Conservation (phyloP, 345 rosid species). For the Citrus australasica region DNA sequence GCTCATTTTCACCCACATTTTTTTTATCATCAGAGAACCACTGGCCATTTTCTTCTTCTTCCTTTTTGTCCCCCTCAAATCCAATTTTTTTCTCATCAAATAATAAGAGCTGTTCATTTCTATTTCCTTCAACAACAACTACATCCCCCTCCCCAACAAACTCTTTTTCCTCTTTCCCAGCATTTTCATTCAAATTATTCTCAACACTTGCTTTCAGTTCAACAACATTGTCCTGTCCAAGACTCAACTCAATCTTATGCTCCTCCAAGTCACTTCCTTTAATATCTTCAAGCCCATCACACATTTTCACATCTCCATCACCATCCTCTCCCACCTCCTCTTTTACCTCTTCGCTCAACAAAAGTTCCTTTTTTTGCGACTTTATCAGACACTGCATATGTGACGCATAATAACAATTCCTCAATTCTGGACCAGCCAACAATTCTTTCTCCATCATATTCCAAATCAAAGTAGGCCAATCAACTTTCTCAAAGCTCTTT, state of each 20-base stretch:
- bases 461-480: conserved; percentile 81
- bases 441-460: conserved; percentile 87
- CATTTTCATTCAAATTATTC: conserved; percentile 12
- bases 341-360: conserved; percentile 32
- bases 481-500: conserved; percentile 67
- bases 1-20: conserved; percentile 28
- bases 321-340: conserved; percentile 35
- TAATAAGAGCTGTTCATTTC: conserved; percentile 23
- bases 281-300: conserved; percentile 29
- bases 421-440: conserved; percentile 32
- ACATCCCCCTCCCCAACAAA: conserved; percentile 21
- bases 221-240: conserved; percentile 39
- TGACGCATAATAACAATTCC: conserved; percentile 78
- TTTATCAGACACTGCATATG: conserved; percentile 81
- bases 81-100: conserved; percentile 28
- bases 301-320: conserved; percentile 34
- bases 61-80: conserved; percentile 47
- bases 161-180: conserved; percentile 1
- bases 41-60: conserved; percentile 25
- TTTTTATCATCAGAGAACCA: conserved; percentile 41
- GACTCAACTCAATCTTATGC: conserved; percentile 45
- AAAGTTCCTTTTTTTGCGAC: conserved; percentile 34
- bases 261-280: conserved; percentile 47
- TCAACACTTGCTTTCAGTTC: conserved; percentile 20
- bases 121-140: conserved; percentile 46